phyloP scores from a whole-genome alignment of 2,329 filamentous ascomycete species.

The Simplicillium sp. region DNA sequence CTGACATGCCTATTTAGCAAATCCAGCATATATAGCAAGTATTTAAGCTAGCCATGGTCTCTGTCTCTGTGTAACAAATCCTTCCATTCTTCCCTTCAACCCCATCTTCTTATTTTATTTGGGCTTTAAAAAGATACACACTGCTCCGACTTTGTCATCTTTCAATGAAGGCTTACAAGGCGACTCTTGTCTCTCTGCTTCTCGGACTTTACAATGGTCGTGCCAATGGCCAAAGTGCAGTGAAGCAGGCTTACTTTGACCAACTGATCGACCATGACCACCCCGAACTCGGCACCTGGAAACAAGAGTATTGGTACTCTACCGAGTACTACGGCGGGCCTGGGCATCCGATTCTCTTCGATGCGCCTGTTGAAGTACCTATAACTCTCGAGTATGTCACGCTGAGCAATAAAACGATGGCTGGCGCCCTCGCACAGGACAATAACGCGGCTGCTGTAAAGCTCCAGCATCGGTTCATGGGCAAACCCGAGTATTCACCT shows the following conservation, averaged over 20 bases:
- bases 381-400: not conserved
- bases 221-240: too few species aligned
- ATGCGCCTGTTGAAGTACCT: conserved; percentile 4
- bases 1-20: too few species aligned
- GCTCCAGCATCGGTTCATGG: not conserved
- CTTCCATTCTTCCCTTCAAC: too few species aligned
- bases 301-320: conserved; percentile 8
- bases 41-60: too few species aligned
- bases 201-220: too few species aligned
- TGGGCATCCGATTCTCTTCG: conserved; percentile 6
- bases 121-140: too few species aligned
- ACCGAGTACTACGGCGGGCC: conserved; percentile 6
- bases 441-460: not conserved
- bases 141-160: too few species aligned
- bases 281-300: conserved; percentile 5
- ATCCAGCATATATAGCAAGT: too few species aligned
- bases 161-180: too few species aligned
- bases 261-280: conserved; percentile 7
- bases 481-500: not conserved
- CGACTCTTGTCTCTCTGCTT: too few species aligned
- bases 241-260: conserved; percentile 2
- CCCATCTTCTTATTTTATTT: too few species aligned
- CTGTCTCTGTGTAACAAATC: too few species aligned
- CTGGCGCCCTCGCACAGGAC: not conserved
- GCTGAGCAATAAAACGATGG: not conserved